Base-by-base conservation (phyloP, 140 eudicot species). In the Stevia rebaudiana region DNA sequence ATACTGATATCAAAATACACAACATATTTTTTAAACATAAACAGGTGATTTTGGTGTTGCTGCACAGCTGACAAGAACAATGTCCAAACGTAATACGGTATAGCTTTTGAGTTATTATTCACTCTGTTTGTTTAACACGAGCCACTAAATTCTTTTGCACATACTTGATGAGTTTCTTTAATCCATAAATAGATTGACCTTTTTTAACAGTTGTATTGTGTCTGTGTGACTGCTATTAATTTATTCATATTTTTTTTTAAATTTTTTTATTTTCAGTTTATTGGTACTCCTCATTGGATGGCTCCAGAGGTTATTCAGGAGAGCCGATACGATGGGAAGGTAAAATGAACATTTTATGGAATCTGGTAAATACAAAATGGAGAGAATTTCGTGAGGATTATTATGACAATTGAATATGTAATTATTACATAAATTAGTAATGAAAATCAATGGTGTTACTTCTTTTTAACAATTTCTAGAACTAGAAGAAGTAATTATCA, bases 41-140 rank as follows among this genome's bases (percentile, higher is more conserved):
- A 73, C 87, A 92, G 98, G 98, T 81, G 98, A 92, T 79, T 92
- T 92, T 77, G 98, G 98, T 35, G 96, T 92, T 88, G 96, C 98
- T 52, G 98, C 96, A 69, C 98, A 92, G 74, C 79, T 92, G 67
- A 92, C 98, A 37, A 88, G 96, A 71, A 92, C 96, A 18, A 92
- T 92, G 98, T 92, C 98, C 25, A 92, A 92, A 70, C 98, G 98
- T 25, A 92, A 92, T 43, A 92, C 98, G 87, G 98, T 92, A 88
- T 23, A 31, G 36, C 47, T 11, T 55, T 19, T 19, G 30, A 21
- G 23, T 70, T 39, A 21, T 30, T 18, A 33, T 30, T 55, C 41
- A 55, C 65, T 71, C 70, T 61, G 53, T 49, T 50, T 41, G 35
- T 61, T 61, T 71, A 30, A 43, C 59, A 44, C 33, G 18, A 39